Evolutionary conservation across 345 rosid genomes (phyloP).

Genomic region (Pelargonium nanum): DNA sequence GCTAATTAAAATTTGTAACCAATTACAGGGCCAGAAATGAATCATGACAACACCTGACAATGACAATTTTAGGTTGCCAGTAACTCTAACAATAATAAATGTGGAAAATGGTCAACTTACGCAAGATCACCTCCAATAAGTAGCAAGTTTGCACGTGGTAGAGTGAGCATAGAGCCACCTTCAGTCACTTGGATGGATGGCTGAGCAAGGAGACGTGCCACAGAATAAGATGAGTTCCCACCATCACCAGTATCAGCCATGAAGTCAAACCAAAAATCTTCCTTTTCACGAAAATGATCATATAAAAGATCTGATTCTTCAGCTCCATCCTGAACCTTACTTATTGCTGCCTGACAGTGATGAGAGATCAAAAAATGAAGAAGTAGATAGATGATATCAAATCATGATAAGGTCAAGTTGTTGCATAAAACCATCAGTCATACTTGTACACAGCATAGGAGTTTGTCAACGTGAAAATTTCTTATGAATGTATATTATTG

Average conservation of each 20-base stretch:
- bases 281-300: constrained; percentile 68
- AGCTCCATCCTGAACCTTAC: constrained; percentile 38
- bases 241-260: constrained; percentile 99
- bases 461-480: background rate
- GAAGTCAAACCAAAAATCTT: constrained; percentile 93
- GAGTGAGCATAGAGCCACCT: constrained; percentile 30
- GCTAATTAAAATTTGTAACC: too few species aligned
- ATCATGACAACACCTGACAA: too few species aligned
- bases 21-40: too few species aligned
- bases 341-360: constrained; percentile 79
- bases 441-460: too few species aligned
- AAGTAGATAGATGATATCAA: background rate
- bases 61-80: too few species aligned
- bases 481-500: background rate
- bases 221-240: constrained; percentile 84
- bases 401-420: background rate
- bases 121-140: constrained; percentile 99
- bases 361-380: constrained; percentile 1
- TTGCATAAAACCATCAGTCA: too few species aligned
- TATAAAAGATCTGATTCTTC: constrained; percentile 49
- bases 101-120: constrained; percentile 43
- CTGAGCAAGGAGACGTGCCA: constrained; percentile 89
- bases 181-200: constrained; percentile 36
- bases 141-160: constrained; percentile 68
- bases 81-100: too few species aligned